Evolutionary conservation across 2,329 filamentous ascomycete species (phyloP).

Genomic region (Botrytis porri): DNA sequence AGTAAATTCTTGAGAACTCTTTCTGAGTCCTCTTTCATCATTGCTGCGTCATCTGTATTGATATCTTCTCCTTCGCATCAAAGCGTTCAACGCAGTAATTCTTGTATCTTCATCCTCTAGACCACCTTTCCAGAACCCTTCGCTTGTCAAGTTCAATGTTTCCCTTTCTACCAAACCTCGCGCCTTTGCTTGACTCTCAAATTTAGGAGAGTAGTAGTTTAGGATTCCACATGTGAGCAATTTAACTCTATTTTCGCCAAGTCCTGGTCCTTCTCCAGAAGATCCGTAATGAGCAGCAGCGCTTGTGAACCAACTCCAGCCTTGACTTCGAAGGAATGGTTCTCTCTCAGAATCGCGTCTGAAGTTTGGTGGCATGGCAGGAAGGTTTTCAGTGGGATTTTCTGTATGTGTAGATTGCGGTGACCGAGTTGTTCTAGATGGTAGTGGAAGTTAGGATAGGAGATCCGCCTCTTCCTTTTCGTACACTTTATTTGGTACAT

Average conservation of each 20-base stretch:
- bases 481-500: conserved; percentile 19
- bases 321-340: conserved; percentile 43
- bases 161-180: conserved; percentile 39
- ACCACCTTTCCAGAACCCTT: conserved; percentile 42
- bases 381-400: conserved; percentile 36
- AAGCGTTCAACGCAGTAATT: conserved; percentile 36
- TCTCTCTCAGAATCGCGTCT: conserved; percentile 36
- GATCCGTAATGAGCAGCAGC: conserved; percentile 46
- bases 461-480: conserved; percentile 19
- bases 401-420: conserved; percentile 33
- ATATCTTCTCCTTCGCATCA: conserved; percentile 41
- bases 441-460: conserved; percentile 40
- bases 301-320: conserved; percentile 47
- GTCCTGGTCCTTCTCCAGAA: conserved; percentile 40
- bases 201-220: conserved; percentile 45
- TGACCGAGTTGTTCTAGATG: conserved; percentile 40
- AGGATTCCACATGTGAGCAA: conserved; percentile 45
- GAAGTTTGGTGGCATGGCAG: conserved; percentile 42
- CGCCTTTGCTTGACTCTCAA: conserved; percentile 36
- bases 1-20: conserved; percentile 34
- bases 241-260: conserved; percentile 44
- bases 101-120: conserved; percentile 29
- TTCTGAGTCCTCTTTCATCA: conserved; percentile 40
- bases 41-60: conserved; percentile 37
- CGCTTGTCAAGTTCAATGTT: conserved; percentile 43